Base-by-base conservation (phyloP, 2,329 filamentous ascomycete genomes). In the Bipolaris victoriae region DNA sequence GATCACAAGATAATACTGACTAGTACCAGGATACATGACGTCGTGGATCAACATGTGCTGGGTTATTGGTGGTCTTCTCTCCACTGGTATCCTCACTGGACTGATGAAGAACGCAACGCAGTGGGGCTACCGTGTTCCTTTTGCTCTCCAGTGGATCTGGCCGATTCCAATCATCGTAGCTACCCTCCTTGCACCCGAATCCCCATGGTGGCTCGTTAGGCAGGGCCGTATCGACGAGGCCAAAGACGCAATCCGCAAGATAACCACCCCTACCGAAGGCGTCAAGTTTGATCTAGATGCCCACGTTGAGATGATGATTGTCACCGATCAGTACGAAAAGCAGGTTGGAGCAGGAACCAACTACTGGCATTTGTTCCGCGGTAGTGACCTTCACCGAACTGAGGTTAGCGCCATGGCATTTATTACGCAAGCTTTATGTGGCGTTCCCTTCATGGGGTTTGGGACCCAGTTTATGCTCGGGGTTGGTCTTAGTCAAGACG, bases 261-360 rank as follows among this genome's bases (percentile, higher is more conserved):
- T 91, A 31, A 90, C 88, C 2, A 86, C 83, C 64, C 60, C 69
- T 15, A 65, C 71, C 9, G 70, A 63, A 16, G 64, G 62, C 26
- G 24, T 66, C 24, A 83, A 88, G 7, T 67, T 65, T 45, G 62
- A 70, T 16, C 49, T 66, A 16, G 65, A 70, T 33, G 61, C 66
- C 5, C 94, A 90, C 0, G 82, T 96, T 52, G 87, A 90, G 65
- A 94, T 96, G 90, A 96, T 96, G 89, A 85, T 91, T 1, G 90
- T 93, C 69, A 96, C 91, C 0, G 91, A 90, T 1, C 87, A 88
- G 0, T 80, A 94, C 9, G 92, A 96, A 73, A 83, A 90, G 69
- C 80, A 85, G 74, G 88, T 91, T 15, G 58, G 62, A 44, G 79
- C 80, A 13, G 90, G 91, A 45, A 85, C 88, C 10, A 87, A 84